These are phyloP conservation scores for Coemansia linderi DNA, from an alignment of 371 early-diverging fungal genomes.

Conservation along the genomic window DNA sequence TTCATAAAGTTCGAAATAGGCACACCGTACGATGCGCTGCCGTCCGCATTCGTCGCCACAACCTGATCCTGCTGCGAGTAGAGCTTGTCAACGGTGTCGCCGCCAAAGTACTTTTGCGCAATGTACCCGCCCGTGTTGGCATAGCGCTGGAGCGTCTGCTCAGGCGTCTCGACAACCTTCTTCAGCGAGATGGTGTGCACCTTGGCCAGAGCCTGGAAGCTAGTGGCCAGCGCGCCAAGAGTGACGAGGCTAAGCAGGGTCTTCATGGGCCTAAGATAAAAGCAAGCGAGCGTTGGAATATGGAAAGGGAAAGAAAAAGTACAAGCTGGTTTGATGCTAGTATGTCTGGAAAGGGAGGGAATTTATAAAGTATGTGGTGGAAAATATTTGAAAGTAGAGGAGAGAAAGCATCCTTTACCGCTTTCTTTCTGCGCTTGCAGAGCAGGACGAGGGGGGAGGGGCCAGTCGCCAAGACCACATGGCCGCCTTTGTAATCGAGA, in stretches of 20 bases:
- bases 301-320: not conserved
- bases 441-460: not conserved
- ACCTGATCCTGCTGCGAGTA: conserved; percentile 52
- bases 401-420: not conserved
- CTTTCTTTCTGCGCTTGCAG: not conserved
- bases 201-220: conserved; percentile 19
- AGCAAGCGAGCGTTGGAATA: not conserved
- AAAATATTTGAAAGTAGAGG: conserved; percentile 2
- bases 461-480: not conserved
- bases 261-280: conserved; percentile 30
- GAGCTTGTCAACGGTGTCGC: conserved; percentile 53
- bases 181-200: conserved; percentile 68
- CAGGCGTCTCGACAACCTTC: conserved; percentile 65
- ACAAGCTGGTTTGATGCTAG: not conserved
- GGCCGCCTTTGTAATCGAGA: not conserved
- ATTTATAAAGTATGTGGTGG: not conserved
- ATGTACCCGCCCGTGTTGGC: conserved; percentile 65
- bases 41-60: conserved; percentile 57
- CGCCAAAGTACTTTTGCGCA: conserved; percentile 77
- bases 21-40: conserved; percentile 71
- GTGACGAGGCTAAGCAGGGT: conserved; percentile 30
- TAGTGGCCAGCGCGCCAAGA: conserved; percentile 34
- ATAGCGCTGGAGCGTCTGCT: conserved; percentile 65
- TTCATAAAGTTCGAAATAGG: conserved; percentile 93
- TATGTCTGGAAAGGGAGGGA: not conserved